Evolutionary conservation across 768 basidiomycete species (phyloP).

Genomic region (Boletus patriciae): DNA sequence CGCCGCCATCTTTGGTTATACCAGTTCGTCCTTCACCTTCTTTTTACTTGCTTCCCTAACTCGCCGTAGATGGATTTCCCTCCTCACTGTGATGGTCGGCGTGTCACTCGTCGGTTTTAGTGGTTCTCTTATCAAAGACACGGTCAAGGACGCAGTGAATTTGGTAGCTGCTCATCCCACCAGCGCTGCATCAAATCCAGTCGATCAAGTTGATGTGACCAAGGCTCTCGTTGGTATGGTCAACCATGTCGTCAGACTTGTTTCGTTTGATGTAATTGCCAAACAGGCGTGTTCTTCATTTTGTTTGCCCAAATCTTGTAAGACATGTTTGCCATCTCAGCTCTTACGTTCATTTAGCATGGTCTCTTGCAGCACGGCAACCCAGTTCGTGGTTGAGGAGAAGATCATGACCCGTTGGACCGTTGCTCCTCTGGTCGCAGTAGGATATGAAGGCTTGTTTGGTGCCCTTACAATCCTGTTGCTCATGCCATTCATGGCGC

Average conservation of each 20-base stretch:
- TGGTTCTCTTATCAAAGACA: constrained; percentile 83
- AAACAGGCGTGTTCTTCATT: constrained; percentile 81
- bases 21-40: constrained; percentile 53
- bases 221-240: constrained; percentile 68
- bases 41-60: constrained; percentile 3
- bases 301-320: constrained; percentile 95
- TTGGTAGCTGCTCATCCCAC: constrained; percentile 15
- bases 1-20: constrained; percentile 81
- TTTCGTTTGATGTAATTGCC: constrained; percentile 15
- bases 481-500: constrained; percentile 77
- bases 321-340: constrained; percentile 27
- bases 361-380: constrained; percentile 64
- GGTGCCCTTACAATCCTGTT: constrained; percentile 78
- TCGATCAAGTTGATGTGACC: constrained; percentile 61
- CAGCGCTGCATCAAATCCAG: constrained; percentile 42
- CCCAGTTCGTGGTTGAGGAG: constrained; percentile 95
- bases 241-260: constrained; percentile 12
- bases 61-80: constrained; percentile 75
- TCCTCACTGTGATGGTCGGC: constrained; percentile 84
- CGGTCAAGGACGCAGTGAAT: constrained; percentile 48
- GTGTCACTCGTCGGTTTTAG: constrained; percentile 85
- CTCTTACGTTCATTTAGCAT: background rate
- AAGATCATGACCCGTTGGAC: constrained; percentile 89
- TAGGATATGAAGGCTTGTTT: constrained; percentile 93
- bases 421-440: constrained; percentile 87